These are phyloP conservation scores for Tripterygium wilfordii DNA, from an alignment of 177 flowering plant genomes.

Conservation along the genomic window DNA sequence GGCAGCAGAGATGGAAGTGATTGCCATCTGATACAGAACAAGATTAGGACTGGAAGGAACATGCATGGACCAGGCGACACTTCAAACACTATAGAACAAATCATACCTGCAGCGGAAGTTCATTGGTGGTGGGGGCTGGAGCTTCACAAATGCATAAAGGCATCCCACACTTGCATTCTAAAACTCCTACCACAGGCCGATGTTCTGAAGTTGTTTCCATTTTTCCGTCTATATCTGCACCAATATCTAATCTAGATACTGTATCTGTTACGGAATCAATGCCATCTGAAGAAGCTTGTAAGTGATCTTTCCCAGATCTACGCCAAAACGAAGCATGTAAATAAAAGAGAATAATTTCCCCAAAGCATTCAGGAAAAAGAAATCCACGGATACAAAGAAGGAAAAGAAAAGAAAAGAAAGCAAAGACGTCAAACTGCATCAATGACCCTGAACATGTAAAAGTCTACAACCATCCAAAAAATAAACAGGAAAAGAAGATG, in stretches of 20 bases:
- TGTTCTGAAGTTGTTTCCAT: conserved; percentile 20
- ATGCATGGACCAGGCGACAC: background rate
- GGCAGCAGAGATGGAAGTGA: conserved; percentile 20
- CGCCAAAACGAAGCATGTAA: conserved; percentile 9
- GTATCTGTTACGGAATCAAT: conserved; percentile 33
- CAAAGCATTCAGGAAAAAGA: too few species aligned
- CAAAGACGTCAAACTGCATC: too few species aligned
- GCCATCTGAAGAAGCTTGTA: conserved; percentile 24
- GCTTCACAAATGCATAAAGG: conserved; percentile 94
- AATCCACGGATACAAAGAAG: background rate
- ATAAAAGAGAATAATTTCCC: conserved; percentile 1
- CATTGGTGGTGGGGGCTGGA: conserved; percentile 40
- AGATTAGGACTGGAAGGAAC: conserved; percentile 4
- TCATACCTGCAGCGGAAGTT: conserved; percentile 40
- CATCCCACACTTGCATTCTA: conserved; percentile 97
- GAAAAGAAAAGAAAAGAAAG: background rate
- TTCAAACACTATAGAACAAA: conserved; percentile 3
- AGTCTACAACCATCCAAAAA: too few species aligned
- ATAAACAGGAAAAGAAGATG: too few species aligned
- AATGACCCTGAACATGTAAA: too few species aligned
- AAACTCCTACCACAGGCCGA: conserved; percentile 21
- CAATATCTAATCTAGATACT: conserved; percentile 48
- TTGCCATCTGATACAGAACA: conserved; percentile 27
- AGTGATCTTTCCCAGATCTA: conserved; percentile 36
- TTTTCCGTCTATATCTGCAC: conserved; percentile 21